phyloP scores from a whole-genome alignment of 352 stramenopile species.

The Vaucheria bursata region DNA sequence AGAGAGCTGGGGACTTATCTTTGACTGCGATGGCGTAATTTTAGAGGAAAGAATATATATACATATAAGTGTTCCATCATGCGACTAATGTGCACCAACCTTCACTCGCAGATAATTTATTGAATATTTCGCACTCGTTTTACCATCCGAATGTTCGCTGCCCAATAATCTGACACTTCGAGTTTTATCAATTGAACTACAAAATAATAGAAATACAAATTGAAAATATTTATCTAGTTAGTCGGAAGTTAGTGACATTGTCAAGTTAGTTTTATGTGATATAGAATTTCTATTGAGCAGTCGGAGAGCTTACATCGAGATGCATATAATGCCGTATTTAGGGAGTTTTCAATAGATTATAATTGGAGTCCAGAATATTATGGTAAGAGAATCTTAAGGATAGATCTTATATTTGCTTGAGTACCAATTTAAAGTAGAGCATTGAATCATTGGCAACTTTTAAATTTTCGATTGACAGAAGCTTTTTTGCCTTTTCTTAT shows the following conservation, averaged over 20 bases:
- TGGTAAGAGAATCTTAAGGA: conserved; percentile 45
- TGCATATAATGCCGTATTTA: conserved; percentile 69
- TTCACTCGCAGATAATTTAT: no score
- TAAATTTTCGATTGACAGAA: no score
- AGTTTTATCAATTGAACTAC: no score
- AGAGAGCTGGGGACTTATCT: conserved; percentile 42
- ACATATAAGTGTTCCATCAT: not conserved
- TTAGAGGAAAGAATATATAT: conserved; percentile 34
- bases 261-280: not conserved
- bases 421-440: conserved; percentile 30
- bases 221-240: no score
- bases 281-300: conserved; percentile 33
- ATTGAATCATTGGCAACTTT: not conserved
- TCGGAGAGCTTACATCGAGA: conserved; percentile 67
- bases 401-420: no score
- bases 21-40: conserved; percentile 50
- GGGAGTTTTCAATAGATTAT: conserved; percentile 54
- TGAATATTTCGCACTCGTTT: no score
- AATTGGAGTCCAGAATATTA: conserved; percentile 66
- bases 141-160: no score
- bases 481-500: no score
- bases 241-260: not conserved
- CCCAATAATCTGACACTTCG: no score
- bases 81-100: not conserved
- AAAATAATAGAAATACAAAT: no score